Base-by-base conservation (phyloP, 176 grass and related monocot genomes). In the Oryza punctata region DNA sequence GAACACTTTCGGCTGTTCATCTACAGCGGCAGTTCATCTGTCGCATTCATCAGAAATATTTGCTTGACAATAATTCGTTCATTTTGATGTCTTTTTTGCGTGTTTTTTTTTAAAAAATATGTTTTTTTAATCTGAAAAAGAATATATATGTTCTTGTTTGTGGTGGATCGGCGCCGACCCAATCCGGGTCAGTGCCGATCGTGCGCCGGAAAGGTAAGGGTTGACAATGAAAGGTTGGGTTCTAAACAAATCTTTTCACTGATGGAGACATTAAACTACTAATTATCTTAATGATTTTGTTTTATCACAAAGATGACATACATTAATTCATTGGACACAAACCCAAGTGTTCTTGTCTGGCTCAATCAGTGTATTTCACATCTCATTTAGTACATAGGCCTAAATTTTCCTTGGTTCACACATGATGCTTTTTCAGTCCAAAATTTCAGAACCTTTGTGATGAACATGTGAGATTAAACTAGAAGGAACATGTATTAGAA, bases 11-110 rank as follows among this genome's bases (percentile, higher is more conserved):
- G 23, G 64, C 50, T 29, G 6, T 60, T 24, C 16, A 23, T 29
- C 28, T 78, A 30, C 67, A 67, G n/a, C 37, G 70, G 59, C 47
- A 82, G 73, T n/a, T 90, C 79, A 73, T 50, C 83, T 41, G 88
- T 90, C 73, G 3, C 79, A 67, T 45, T 90, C 88, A 10, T 32
- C 15, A 27, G 32, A 82, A 82, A 82, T 30, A 72, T 25, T 60
- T 66, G 28, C 28, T 28, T 11, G 5, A 28, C 28, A 43, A 69
- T 23, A 69, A 69, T 83, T 43, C 23, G 25, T 27, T 28, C 65
- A 11, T 11, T 43, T 67, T 3, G 2, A 43, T 47, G 5, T 23
- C 29, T 38, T 74, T 41, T 1, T 33, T 15, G n/a, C n/a, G 57
- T 61, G 40, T 60, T 61, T 21, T n/a, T 21, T 57, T 7, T 1